A percentile compares a stretch with the other conserved stretches of the same genome.
Conservation (phyloP, 257 asterid genomes). For the Leptodermis oblonga region DNA sequence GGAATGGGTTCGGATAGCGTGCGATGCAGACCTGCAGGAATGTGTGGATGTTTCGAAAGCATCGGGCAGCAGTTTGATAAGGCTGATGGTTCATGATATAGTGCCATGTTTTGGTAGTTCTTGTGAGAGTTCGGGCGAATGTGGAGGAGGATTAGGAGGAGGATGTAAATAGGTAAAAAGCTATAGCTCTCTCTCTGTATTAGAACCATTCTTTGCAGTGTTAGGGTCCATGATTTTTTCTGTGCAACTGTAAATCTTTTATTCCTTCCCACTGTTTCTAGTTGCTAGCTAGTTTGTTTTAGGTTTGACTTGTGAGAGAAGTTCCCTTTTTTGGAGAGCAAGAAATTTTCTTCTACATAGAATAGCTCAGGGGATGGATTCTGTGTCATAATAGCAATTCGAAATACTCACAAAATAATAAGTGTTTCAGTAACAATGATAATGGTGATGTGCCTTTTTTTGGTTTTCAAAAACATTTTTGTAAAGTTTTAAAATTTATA, state of each 20-base stretch:
- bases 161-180: slow-evolving; percentile 36
- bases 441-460: background rate
- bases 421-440: background rate
- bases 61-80: slow-evolving; percentile 50
- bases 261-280: slow-evolving; percentile 4
- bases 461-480: background rate
- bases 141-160: slow-evolving; percentile 27
- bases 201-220: slow-evolving; percentile 41
- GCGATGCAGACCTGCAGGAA: slow-evolving; percentile 72
- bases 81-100: slow-evolving; percentile 67
- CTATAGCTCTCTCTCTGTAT: background rate
- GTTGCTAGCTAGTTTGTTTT: background rate
- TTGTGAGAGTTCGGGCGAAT: slow-evolving; percentile 78
- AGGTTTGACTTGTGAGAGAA: background rate
- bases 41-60: slow-evolving; percentile 52
- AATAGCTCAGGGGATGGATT: background rate
- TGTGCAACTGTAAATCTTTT: slow-evolving; percentile 37
- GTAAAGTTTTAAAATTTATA: background rate
- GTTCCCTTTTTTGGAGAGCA: slow-evolving; percentile 3
- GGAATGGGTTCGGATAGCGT: slow-evolving; percentile 78
- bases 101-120: slow-evolving; percentile 72
- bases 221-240: slow-evolving; percentile 28
- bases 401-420: no score
- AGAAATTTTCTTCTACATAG: background rate
- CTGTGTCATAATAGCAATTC: no score